Base-by-base conservation (phyloP, 176 grass and related monocot species). In the Hyparrhenia diplandra region DNA sequence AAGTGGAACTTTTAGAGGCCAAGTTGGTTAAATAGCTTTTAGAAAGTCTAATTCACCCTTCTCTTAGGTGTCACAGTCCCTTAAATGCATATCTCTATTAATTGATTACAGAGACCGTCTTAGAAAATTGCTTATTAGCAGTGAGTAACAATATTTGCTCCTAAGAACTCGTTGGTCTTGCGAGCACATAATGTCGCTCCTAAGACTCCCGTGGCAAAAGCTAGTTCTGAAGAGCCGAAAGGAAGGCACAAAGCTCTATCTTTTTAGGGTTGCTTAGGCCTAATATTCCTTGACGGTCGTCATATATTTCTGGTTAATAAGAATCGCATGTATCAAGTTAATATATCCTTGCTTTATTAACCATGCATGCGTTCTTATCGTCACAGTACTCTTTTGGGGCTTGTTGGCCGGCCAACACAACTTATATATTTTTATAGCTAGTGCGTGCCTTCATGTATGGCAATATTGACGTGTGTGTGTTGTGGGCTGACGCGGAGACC, bases 401-500 rank as follows among this genome's bases (percentile, higher is more conserved):
- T 12, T 18, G 36, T 58, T 34, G n/a, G 32, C 21, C 42, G 40
- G n/a, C 9, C 4, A 11, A 14, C 21, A 9, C 55, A 25, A n/a
- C 1, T 35, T 46, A 16, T 45, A 3, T 42, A 3, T n/a, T 30
- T 8, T 23, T 55, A 6, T 10, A 18, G 35, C 13, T 78, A 83
- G 80, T 80, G 66, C 76, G 70, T 29, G 63, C 69, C 74, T 69
- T 40, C 51, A 49, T 59, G 62, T 65, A 68, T 59, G 59, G 28
- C 86, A n/a, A n/a, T n/a, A 74, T 62, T 67, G 29, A 36, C 36
- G 27, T 64, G 65, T 14, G 31, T 43, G 0, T 52, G 41, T 64
- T 85, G 76, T 25, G 24, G 35, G 79, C 47, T 87, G 80, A 88
- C 24, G 86, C 58, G 37, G 74, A 54, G 40, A 42, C 74, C 85